Percentiles rank a stretch among this genome's conserved stretches.
phyloP scores from a whole-genome alignment of 345 rosid genomes.

The Moricandia arvensis region DNA sequence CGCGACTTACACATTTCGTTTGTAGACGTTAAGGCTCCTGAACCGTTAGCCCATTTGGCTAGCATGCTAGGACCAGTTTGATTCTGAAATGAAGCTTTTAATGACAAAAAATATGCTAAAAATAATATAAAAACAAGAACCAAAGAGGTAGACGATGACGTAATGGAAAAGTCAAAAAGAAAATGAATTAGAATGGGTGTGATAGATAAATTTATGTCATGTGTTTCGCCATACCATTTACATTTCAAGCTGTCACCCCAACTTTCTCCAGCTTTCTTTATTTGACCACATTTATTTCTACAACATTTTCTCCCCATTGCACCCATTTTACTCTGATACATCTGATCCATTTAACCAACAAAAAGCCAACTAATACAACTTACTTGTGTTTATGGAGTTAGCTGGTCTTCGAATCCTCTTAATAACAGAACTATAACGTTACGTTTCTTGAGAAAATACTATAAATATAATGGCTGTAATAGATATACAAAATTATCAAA shows the following conservation, averaged over 20 bases:
- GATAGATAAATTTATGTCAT: neutral
- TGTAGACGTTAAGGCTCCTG: too few relatives aligned
- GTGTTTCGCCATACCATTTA: constrained; percentile 1
- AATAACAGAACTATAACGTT: neutral
- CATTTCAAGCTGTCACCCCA: constrained; percentile 25
- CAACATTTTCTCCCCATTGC: neutral
- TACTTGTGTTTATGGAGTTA: neutral
- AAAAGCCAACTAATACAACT: neutral
- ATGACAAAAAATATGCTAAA: too few relatives aligned
- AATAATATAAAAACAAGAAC: neutral
- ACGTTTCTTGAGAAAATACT: neutral
- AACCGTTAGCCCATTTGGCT: too few relatives aligned
- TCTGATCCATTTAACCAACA: neutral
- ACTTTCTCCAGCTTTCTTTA: constrained; percentile 25
- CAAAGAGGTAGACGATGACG: constrained; percentile 16
- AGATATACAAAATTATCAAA: neutral
- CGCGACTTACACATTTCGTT: too few relatives aligned
- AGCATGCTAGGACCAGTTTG: too few relatives aligned
- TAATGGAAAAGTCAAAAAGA: neutral
- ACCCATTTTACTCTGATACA: neutral
- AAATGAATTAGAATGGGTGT: neutral
- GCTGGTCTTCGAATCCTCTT: too few relatives aligned
- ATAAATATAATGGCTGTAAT: neutral
- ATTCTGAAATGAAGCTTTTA: too few relatives aligned
- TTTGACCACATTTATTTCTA: constrained; percentile 3